Evolutionary conservation across 495 filamentous ascomycete genomes (phyloP), one percentile per base, ranked within the genome.

Genomic region (Xylaria telfairii): DNA sequence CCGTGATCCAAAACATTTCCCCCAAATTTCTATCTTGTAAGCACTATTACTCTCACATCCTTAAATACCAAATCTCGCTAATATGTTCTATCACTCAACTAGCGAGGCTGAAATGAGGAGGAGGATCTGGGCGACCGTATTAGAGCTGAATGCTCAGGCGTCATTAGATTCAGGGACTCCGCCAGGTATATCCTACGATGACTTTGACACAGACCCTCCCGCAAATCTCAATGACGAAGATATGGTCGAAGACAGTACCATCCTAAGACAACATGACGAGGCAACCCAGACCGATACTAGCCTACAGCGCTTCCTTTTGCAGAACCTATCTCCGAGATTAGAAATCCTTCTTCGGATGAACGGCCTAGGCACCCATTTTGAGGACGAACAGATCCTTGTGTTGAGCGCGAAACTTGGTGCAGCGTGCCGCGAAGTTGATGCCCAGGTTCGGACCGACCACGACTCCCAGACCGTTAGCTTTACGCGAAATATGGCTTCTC

Each of bases 71-170:
- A 42, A 61, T 6, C 28, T 24, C 17, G 1, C 62, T 65, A 30
- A 49, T 24, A 3, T 21, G 19, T 34, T 4, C 6, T 37, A 15
- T 24, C 30, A 21, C 44, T 19, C 17, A 8, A 19, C 8, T 4
- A 65, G 62, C 30, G 42, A 65, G 10, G 62, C 84, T 47, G 89
- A 91, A 73, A 87, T 90, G 82, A 84, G 87, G n/a, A 80, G 87
- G 41, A 83, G 88, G 28, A 77, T 91, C 17, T 91, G 89, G 89
- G 86, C 83, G n/a, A 75, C 73, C 0, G 65, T 82, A 47, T 85
- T 88, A 62, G 86, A 76, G 41, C n/a, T 75, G 6, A 71, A 73
- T 8, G 70, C 88, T 3, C 84, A 89, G 63, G 76, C 87, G 0
- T 83, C 86, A 19, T 57, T 90, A 51, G 83, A 83, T 66, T 80